Evolutionary conservation across 371 early-diverging fungal species (phyloP).

Genomic region (Actinomucor elegans): DNA sequence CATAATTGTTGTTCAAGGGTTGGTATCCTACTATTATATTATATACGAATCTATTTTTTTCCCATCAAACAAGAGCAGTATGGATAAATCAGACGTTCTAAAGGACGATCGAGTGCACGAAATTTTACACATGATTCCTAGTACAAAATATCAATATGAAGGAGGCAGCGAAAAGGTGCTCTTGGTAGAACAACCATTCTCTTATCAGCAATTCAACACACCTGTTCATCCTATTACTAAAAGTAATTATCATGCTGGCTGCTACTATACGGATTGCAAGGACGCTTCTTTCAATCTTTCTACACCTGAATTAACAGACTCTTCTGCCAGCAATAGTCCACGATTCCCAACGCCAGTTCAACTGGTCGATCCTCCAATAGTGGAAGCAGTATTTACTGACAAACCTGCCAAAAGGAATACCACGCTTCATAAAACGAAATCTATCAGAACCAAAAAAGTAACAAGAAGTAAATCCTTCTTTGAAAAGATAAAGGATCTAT

Average conservation of each 20-base stretch:
- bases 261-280: no score
- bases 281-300: no score
- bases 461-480: background rate
- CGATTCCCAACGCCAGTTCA: background rate
- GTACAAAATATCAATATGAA: constrained; percentile 3
- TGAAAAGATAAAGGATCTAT: background rate
- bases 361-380: background rate
- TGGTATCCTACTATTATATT: no score
- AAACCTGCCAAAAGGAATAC: background rate
- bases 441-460: background rate
- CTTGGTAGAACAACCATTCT: background rate
- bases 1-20: no score
- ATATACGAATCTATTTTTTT: background rate
- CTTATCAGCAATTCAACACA: no score
- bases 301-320: background rate
- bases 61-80: background rate
- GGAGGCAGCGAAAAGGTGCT: background rate
- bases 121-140: constrained; percentile 3
- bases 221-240: no score
- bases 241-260: no score
- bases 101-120: background rate
- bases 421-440: background rate
- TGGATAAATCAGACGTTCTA: background rate
- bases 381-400: background rate
- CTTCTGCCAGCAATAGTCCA: background rate